These are phyloP conservation scores for Chlorella sp. DNA, from an alignment of 139 green algal species.

Conservation along the genomic window DNA sequence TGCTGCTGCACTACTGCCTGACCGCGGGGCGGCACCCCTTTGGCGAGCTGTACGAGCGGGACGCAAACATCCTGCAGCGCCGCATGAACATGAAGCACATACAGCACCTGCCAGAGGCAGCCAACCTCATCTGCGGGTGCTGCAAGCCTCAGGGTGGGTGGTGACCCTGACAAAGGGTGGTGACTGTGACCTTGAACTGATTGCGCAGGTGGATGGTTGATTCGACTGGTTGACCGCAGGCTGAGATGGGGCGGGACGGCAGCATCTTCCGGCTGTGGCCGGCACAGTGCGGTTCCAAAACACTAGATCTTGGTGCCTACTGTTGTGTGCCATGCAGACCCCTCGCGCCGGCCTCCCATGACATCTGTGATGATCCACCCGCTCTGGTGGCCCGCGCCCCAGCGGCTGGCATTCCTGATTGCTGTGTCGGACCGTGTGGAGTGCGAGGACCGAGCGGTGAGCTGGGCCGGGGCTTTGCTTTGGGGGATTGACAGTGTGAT, in stretches of 20 bases:
- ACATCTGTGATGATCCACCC: conserved; percentile 83
- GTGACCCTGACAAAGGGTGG: too few relatives aligned
- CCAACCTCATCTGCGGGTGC: conserved; percentile 70
- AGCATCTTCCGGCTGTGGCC: neutral
- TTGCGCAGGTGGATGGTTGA: too few relatives aligned
- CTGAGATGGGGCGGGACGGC: neutral
- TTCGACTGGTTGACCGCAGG: too few relatives aligned
- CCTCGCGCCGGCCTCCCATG: conserved; percentile 72
- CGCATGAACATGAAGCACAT: conserved; percentile 55
- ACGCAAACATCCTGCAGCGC: conserved; percentile 87
- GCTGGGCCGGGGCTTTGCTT: neutral
- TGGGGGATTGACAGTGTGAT: too few relatives aligned
- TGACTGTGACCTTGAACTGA: too few relatives aligned
- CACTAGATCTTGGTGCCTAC: neutral
- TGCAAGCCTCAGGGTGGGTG: conserved; percentile 27
- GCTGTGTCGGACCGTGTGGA: conserved; percentile 89
- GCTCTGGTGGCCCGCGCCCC: conserved; percentile 87
- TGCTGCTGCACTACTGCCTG: conserved; percentile 92
- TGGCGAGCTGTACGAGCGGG: conserved; percentile 85
- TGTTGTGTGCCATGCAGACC: conserved; percentile 33
- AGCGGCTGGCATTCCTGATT: conserved; percentile 91
- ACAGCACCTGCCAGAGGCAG: conserved; percentile 69
- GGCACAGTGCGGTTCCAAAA: too few relatives aligned
- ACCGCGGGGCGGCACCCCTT: conserved; percentile 91
- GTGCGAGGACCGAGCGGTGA: conserved; percentile 81